Evolutionary conservation across 306 rosid genomes (phyloP).

Genomic region (Biancaea sappan): DNA sequence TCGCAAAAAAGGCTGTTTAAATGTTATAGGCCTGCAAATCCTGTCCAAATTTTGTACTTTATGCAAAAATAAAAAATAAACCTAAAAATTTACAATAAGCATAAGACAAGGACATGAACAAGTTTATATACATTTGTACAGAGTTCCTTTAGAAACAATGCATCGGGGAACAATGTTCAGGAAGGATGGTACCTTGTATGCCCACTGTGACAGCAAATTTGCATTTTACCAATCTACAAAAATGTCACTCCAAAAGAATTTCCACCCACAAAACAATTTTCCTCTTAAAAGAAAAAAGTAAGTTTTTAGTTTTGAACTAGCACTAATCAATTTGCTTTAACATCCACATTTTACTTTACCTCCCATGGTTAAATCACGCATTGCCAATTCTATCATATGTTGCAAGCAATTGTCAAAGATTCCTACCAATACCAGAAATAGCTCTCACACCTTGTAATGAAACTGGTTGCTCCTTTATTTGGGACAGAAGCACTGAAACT

Average conservation of each 20-base stretch:
- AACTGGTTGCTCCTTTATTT: constrained; percentile 75
- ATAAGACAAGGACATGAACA: constrained; percentile 28
- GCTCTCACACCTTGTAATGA: constrained; percentile 66
- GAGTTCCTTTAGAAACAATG: constrained; percentile 16
- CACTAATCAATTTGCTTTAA: constrained; percentile 22
- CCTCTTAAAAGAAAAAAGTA: background rate
- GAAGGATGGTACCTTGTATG: constrained; percentile 13
- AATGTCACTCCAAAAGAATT: constrained; percentile 25
- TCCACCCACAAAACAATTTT: constrained; percentile 23
- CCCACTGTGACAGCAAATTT: background rate
- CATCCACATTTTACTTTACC: constrained; percentile 20
- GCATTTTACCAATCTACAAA: constrained; percentile 38
- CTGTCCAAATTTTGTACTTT: background rate
- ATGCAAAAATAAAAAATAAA: background rate
- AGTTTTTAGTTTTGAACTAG: constrained; percentile 2
- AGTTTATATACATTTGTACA: constrained; percentile 47
- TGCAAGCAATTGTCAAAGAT: constrained; percentile 37
- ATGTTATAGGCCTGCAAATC: background rate
- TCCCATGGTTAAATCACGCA: constrained; percentile 21
- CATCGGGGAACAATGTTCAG: background rate
- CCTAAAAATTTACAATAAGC: background rate
- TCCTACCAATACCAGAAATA: constrained; percentile 58
- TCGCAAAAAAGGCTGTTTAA: background rate
- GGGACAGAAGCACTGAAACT: constrained; percentile 69
- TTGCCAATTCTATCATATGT: constrained; percentile 1